Percentiles rank a stretch among this genome's conserved stretches.
These are phyloP conservation scores for Dictyostelium capitatum DNA, from an alignment of 78 protist species.

Conservation along the genomic window DNA sequence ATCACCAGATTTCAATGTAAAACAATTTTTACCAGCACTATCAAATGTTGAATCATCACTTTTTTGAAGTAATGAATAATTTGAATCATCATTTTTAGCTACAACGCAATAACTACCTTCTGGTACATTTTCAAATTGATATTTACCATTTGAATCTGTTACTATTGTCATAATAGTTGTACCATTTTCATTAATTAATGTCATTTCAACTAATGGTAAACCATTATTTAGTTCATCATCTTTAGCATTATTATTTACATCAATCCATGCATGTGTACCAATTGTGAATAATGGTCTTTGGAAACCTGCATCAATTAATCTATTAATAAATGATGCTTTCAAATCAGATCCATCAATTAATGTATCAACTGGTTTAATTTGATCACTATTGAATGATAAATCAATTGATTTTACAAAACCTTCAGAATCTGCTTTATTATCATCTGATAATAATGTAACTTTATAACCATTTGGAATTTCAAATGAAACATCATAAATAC, in stretches of 20 bases:
- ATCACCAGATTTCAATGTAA: background rate
- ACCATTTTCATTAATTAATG: background rate
- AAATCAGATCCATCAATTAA: background rate
- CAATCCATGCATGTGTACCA: slow-evolving; percentile 16
- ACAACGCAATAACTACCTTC: slow-evolving; percentile 32
- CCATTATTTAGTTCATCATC: background rate
- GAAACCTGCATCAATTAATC: slow-evolving; percentile 32
- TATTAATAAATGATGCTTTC: slow-evolving; percentile 21
- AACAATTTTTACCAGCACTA: slow-evolving; percentile 5
- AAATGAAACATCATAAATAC: slow-evolving; percentile 22
- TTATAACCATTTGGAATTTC: background rate
- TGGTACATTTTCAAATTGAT: background rate
- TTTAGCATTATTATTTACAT: background rate
- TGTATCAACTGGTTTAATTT: background rate
- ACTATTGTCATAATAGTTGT: background rate
- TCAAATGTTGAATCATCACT: slow-evolving; percentile 1
- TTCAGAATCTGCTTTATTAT: background rate
- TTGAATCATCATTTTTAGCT: background rate
- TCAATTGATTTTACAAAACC: background rate
- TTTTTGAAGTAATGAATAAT: background rate
- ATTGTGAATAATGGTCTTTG: background rate
- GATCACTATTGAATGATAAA: background rate
- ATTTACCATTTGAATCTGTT: slow-evolving; percentile 27
- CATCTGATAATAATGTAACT: background rate
- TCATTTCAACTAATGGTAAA: background rate